These are phyloP conservation scores for Hippophae gyantsensis DNA, from an alignment of 306 rosid species.

Conservation along the genomic window DNA sequence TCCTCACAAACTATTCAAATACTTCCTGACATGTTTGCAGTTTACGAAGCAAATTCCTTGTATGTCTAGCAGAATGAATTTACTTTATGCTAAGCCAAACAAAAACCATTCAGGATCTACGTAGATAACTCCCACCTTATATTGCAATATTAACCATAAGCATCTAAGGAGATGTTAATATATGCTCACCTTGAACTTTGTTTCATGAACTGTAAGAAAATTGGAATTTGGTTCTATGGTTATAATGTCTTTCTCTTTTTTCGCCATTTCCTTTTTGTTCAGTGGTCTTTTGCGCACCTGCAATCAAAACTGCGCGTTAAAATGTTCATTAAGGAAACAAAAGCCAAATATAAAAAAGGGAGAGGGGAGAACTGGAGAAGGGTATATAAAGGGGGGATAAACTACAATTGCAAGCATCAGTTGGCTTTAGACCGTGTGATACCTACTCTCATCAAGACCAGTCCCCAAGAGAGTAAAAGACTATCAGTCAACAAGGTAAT, in stretches of 20 bases:
- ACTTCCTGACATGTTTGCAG: too few species aligned
- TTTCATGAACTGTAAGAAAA: slow-evolving; percentile 71
- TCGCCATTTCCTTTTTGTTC: slow-evolving; percentile 61
- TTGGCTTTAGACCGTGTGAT: too few species aligned
- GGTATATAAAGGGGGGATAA: too few species aligned
- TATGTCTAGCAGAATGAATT: background rate
- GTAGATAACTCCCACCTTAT: background rate
- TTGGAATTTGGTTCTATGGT: slow-evolving; percentile 50
- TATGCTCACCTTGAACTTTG: slow-evolving; percentile 61
- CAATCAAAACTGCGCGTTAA: slow-evolving; percentile 4
- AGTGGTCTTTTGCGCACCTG: slow-evolving; percentile 88
- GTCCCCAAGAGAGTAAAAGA: too few species aligned
- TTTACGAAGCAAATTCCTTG: too few species aligned
- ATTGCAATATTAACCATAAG: slow-evolving; percentile 6
- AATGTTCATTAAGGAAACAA: background rate
- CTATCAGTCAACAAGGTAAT: too few species aligned
- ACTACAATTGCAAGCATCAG: too few species aligned
- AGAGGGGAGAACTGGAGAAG: too few species aligned
- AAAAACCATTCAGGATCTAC: background rate
- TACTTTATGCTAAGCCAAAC: background rate
- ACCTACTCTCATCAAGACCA: too few species aligned
- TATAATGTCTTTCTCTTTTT: slow-evolving; percentile 76
- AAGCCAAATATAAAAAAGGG: too few species aligned
- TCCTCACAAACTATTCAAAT: too few species aligned
- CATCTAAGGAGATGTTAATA: background rate